phyloP scores from a whole-genome alignment of 2,329 filamentous ascomycete species.

The Aspergillus floridensis region DNA sequence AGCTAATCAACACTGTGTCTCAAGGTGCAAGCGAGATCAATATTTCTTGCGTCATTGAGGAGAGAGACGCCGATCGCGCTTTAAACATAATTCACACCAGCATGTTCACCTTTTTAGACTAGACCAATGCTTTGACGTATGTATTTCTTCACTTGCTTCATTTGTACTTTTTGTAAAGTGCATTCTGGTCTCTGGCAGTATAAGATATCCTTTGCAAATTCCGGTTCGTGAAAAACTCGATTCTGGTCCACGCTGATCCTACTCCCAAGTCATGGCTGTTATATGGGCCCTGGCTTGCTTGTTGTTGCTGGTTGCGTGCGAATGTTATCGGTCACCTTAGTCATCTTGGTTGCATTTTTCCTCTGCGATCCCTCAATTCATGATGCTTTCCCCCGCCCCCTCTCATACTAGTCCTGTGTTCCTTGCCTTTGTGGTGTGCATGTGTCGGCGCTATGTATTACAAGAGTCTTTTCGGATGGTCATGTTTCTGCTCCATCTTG shows the following conservation, averaged over 20 bases:
- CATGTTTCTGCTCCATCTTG: not conserved
- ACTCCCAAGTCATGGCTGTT: not conserved
- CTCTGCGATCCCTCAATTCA: not conserved
- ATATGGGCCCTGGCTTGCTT: not conserved
- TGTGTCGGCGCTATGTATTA: not conserved
- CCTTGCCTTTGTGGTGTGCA: not conserved
- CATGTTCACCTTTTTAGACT: conserved; percentile 93
- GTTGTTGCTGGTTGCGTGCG: not conserved
- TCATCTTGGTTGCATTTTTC: not conserved
- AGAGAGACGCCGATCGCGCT: conserved; percentile 82
- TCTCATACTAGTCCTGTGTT: not conserved
- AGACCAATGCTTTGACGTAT: conserved; percentile 12
- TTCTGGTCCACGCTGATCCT: not conserved
- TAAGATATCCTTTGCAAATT: conserved; percentile 16
- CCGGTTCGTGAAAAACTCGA: conserved; percentile 6
- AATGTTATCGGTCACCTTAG: not conserved
- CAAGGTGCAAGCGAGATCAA: conserved; percentile 96
- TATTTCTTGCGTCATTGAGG: conserved; percentile 95
- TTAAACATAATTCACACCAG: conserved; percentile 96
- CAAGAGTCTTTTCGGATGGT: not conserved
- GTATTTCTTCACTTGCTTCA: not conserved
- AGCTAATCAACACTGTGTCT: conserved; percentile 17
- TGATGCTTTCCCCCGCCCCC: not conserved
- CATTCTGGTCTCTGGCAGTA: conserved; percentile 14
- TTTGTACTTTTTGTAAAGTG: conserved; percentile 6